Evolutionary conservation across 345 rosid species (phyloP), one percentile per base, ranked within the genome.

Genomic region (Odontarrhena argentea): DNA sequence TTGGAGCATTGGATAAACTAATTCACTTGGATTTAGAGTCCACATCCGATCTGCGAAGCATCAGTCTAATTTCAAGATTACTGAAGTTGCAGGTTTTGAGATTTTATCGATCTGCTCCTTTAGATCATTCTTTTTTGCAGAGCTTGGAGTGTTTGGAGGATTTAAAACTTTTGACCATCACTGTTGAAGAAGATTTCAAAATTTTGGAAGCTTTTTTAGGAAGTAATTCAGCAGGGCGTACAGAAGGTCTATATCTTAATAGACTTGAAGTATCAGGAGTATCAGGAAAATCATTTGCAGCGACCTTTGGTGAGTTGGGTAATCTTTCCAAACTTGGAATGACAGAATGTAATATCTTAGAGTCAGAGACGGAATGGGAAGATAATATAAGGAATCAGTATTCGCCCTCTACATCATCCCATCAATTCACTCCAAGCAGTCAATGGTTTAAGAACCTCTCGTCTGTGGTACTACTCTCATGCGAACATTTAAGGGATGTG

Each of bases 11-110:
- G 56, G 4, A 2, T 6, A 0, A 37, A 12, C n/a, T 63, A 37
- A 63, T 63, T 14, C 68, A 63, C 57, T 63, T 63, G 65, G 50
- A 60, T 45, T 45, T 60, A 3, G 53, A 60, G 30, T 60, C 53
- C 42, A 60, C 65, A 32, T 2, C 42, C 10, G 32, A 24, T 24
- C 62, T 57, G 38, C 15, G 34, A 24, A 57, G 3, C 3, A 2
- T 57, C 35, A 8, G 62, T 22, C 7, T 40, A 9, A 28, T 28
- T 28, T 57, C 62, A 38, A 51, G 15, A 48, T 22, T 63, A 48
- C 3, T 0, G 22, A 36, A 12, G 24, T 49, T 63, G 56, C 67
- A 63, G 46, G 68, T 63, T 25, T 13, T 63, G 3, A 63, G 68
- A 37, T 63, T 63, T 25, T 36, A 49, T 63, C 13, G 4, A 3